Conservation (phyloP, 176 grass and related monocot species). For the Oryza meyeriana region DNA sequence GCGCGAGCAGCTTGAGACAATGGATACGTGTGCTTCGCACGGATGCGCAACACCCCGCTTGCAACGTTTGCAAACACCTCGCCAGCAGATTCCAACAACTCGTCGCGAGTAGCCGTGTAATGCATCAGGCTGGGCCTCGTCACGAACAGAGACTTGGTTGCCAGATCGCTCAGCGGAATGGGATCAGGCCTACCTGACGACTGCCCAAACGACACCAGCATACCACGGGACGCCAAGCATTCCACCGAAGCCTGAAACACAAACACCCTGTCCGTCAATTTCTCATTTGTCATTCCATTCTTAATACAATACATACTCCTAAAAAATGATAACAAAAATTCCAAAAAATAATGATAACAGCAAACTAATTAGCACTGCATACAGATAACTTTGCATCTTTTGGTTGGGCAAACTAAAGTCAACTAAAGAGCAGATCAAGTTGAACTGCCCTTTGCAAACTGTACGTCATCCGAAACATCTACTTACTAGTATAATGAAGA, state of each 20-base stretch:
- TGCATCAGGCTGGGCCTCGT: conserved; percentile 63
- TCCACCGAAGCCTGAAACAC: conserved; percentile 50
- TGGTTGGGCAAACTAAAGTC: background rate
- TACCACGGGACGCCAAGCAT: conserved; percentile 45
- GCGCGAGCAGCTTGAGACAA: conserved; percentile 52
- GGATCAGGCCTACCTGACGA: conserved; percentile 61
- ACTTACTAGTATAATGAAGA: background rate
- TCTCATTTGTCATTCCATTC: background rate
- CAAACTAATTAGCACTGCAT: background rate
- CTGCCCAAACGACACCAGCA: conserved; percentile 68
- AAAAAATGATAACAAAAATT: no score
- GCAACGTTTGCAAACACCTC: conserved; percentile 62
- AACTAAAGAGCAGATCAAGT: background rate
- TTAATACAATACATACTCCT: no score
- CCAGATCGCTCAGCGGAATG: conserved; percentile 42
- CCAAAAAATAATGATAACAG: background rate
- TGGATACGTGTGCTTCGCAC: conserved; percentile 57
- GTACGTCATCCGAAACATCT: background rate
- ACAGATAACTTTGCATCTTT: no score
- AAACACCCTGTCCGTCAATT: background rate
- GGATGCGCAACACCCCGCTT: conserved; percentile 46
- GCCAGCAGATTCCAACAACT: conserved; percentile 51
- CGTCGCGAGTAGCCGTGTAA: conserved; percentile 56
- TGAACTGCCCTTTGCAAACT: background rate
- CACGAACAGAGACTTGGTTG: conserved; percentile 66